Evolutionary conservation across 1,284 basidiomycete species (phyloP).

Genomic region (Pholiota adiposa): DNA sequence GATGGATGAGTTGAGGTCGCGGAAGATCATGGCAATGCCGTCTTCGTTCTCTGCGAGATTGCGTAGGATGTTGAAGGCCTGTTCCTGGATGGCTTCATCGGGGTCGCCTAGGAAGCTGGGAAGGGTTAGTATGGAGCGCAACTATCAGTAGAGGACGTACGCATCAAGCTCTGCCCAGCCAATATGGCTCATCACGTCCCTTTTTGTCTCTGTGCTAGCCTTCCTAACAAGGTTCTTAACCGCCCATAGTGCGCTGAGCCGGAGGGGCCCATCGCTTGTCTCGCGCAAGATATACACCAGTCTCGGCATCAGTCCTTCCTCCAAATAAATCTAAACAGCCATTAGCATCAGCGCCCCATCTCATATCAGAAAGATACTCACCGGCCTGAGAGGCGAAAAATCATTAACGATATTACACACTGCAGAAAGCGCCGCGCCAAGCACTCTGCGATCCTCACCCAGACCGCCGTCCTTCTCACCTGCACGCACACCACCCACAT

Average conservation of each 20-base stretch:
- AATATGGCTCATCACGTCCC: conserved; percentile 63
- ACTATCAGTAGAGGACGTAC: conserved; percentile 39
- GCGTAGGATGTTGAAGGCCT: conserved; percentile 63
- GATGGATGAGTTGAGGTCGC: conserved; percentile 52
- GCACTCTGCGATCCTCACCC: conserved; percentile 73
- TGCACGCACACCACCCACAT: conserved; percentile 2
- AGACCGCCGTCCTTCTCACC: conserved; percentile 29
- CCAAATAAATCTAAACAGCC: conserved; percentile 55
- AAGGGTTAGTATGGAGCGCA: too few relatives aligned
- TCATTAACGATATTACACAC: conserved; percentile 88
- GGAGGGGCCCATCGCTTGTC: conserved; percentile 57
- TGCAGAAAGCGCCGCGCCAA: conserved; percentile 72
- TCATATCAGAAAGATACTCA: conserved; percentile 40
- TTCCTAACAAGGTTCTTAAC: conserved; percentile 80
- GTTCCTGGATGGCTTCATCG: conserved; percentile 63
- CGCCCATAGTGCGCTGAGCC: conserved; percentile 78
- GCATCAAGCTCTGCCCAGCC: conserved; percentile 60
- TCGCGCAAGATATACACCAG: conserved; percentile 55
- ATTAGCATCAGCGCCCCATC: neutral
- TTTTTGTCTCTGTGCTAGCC: conserved; percentile 61
- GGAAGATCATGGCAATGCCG: conserved; percentile 63
- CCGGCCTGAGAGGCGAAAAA: conserved; percentile 80
- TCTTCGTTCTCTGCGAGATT: conserved; percentile 67
- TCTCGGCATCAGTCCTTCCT: conserved; percentile 65
- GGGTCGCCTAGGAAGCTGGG: conserved; percentile 53